Evolutionary conservation across 2,329 filamentous ascomycete genomes (phyloP).

Genomic region (Neurospora sp.): DNA sequence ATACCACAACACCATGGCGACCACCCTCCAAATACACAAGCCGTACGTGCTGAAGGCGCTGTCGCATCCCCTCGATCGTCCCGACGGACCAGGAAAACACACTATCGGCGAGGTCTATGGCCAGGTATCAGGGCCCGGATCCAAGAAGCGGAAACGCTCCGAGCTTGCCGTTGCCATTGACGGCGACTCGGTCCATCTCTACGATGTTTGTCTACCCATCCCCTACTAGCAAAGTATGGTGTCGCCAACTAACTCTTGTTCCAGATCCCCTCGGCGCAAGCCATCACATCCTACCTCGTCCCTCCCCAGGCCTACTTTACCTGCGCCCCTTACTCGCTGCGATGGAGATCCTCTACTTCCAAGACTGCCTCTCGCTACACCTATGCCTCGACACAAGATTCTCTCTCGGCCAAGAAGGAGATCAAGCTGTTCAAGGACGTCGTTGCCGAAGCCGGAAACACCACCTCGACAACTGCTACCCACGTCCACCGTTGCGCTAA

Average conservation of each 20-base stretch:
- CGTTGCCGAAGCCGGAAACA: conserved; percentile 40
- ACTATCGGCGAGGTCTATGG: conserved; percentile 53
- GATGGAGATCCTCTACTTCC: conserved; percentile 37
- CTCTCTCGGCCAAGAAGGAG: conserved; percentile 31
- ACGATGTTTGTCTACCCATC: conserved; percentile 38
- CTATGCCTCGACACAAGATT: conserved; percentile 46
- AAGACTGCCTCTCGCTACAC: conserved; percentile 48
- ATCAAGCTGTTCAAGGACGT: conserved; percentile 52
- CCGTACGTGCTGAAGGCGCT: conserved; percentile 54
- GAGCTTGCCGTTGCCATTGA: conserved; percentile 54
- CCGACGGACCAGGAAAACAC: conserved; percentile 40
- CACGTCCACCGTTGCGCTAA: conserved; percentile 31
- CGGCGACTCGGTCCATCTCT: conserved; percentile 56
- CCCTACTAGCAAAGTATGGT: background rate
- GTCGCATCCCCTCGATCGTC: conserved; percentile 45
- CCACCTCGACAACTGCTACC: conserved; percentile 39
- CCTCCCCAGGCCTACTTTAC: conserved; percentile 56
- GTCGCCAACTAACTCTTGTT: conserved; percentile 11
- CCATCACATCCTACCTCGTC: conserved; percentile 58
- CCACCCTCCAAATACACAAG: conserved; percentile 52
- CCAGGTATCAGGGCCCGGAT: conserved; percentile 36
- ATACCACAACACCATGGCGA: conserved; percentile 35
- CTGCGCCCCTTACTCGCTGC: conserved; percentile 50
- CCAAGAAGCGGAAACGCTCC: conserved; percentile 52
- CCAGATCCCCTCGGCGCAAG: conserved; percentile 49